Conservation (phyloP, 306 rosid genomes). For the Nissolia schottii region DNA sequence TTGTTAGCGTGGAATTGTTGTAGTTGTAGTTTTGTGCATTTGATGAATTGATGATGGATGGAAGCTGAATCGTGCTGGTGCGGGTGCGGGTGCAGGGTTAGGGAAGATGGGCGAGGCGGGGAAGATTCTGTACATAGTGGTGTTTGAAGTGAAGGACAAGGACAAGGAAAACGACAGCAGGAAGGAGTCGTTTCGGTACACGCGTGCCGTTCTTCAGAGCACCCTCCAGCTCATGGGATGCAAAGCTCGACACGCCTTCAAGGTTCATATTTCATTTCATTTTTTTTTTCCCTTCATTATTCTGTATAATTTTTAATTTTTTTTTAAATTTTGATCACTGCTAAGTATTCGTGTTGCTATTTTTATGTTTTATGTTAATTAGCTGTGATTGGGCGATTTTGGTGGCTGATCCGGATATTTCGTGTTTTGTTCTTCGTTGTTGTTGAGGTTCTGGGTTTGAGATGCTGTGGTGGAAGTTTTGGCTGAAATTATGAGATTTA, state of each 20-base stretch:
- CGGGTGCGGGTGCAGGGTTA: background rate
- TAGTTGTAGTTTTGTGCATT: background rate
- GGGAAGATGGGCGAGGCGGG: constrained; percentile 23
- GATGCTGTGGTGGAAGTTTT: constrained; percentile 1
- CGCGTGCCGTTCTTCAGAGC: constrained; percentile 78
- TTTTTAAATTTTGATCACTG: background rate
- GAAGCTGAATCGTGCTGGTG: background rate
- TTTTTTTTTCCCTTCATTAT: background rate
- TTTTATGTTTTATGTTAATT: background rate
- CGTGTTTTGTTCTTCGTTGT: too few species aligned
- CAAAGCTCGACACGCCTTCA: constrained; percentile 89
- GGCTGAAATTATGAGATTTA: background rate
- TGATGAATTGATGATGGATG: background rate
- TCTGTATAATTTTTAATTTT: background rate
- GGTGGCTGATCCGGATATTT: constrained; percentile 28
- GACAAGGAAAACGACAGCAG: constrained; percentile 9
- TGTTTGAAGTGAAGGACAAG: constrained; percentile 52
- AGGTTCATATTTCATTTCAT: constrained; percentile 37
- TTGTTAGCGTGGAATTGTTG: background rate
- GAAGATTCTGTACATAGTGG: constrained; percentile 64
- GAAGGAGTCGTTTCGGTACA: constrained; percentile 64
- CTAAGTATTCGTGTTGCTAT: background rate
- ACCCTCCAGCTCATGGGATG: constrained; percentile 94
- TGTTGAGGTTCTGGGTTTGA: constrained; percentile 8
- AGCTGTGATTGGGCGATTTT: background rate